Evolutionary conservation across 192 early-diverging fungal species (phyloP).

Genomic region (Obelidium mucronatum): DNA sequence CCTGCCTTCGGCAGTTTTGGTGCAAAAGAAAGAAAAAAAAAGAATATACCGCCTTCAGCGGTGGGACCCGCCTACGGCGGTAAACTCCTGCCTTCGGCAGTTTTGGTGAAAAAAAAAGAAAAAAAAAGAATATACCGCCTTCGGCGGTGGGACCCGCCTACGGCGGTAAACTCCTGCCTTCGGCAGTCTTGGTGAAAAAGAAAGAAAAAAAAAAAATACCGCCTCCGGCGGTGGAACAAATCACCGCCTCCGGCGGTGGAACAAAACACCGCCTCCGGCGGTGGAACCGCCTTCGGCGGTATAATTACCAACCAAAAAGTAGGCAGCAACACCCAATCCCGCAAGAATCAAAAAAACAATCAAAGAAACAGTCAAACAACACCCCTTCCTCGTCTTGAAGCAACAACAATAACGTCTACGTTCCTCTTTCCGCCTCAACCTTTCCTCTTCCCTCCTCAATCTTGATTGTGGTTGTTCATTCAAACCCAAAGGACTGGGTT

Average conservation of each 20-base stretch:
- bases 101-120: too few species aligned
- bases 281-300: too few species aligned
- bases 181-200: not conserved
- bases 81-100: too few species aligned
- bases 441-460: not conserved
- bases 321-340: constrained; percentile 12
- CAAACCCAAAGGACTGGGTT: not conserved
- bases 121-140: too few species aligned
- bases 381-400: constrained; percentile 11
- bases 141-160: too few species aligned
- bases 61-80: too few species aligned
- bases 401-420: constrained; percentile 18
- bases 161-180: too few species aligned
- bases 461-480: not conserved
- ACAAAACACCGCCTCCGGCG: too few species aligned
- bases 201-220: not conserved
- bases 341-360: constrained; percentile 6
- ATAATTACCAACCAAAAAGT: constrained; percentile 15
- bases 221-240: too few species aligned
- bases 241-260: too few species aligned
- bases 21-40: not conserved
- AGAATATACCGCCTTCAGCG: too few species aligned
- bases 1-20: not conserved
- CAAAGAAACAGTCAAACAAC: not conserved
- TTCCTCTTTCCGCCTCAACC: not conserved